phyloP scores from a whole-genome alignment of 2,329 filamentous ascomycete species.

The Hysterium pulicare region DNA sequence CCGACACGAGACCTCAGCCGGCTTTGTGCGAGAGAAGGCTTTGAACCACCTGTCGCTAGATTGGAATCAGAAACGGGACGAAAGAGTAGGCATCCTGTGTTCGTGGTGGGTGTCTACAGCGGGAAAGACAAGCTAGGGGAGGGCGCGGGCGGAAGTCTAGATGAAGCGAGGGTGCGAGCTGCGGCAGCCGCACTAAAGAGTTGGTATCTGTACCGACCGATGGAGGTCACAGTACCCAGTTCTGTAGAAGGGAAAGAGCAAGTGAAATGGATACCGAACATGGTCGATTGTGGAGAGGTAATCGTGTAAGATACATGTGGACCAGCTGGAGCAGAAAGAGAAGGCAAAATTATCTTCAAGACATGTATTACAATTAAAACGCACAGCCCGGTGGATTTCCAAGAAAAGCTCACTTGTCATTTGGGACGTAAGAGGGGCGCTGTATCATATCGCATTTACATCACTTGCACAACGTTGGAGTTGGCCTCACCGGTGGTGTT shows the following conservation, averaged over 20 bases:
- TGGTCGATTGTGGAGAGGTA: conserved; percentile 58
- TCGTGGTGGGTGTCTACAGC: conserved; percentile 89
- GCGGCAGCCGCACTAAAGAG: conserved; percentile 82
- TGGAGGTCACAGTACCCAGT: conserved; percentile 51
- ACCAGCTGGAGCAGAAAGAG: no score
- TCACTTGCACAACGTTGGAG: no score
- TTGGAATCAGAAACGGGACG: conserved; percentile 90
- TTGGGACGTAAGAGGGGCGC: no score
- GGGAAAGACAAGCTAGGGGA: conserved; percentile 90
- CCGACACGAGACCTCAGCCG: conserved; percentile 80
- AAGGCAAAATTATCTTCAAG: no score
- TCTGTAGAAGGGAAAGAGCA: conserved; percentile 40
- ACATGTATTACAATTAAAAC: no score
- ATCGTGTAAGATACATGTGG: conserved; percentile 46
- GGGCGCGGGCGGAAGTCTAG: conserved; percentile 73
- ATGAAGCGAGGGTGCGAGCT: conserved; percentile 74
- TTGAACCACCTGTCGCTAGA: conserved; percentile 80
- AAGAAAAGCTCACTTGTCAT: no score
- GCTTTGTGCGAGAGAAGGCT: conserved; percentile 84
- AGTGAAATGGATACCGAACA: conserved; percentile 51
- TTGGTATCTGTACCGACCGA: conserved; percentile 94
- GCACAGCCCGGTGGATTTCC: no score
- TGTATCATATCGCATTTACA: no score
- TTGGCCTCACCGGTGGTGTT: no score
- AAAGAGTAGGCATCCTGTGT: conserved; percentile 79